These are phyloP conservation scores for Brassica nigra DNA, from an alignment of 345 rosid species.

Conservation along the genomic window DNA sequence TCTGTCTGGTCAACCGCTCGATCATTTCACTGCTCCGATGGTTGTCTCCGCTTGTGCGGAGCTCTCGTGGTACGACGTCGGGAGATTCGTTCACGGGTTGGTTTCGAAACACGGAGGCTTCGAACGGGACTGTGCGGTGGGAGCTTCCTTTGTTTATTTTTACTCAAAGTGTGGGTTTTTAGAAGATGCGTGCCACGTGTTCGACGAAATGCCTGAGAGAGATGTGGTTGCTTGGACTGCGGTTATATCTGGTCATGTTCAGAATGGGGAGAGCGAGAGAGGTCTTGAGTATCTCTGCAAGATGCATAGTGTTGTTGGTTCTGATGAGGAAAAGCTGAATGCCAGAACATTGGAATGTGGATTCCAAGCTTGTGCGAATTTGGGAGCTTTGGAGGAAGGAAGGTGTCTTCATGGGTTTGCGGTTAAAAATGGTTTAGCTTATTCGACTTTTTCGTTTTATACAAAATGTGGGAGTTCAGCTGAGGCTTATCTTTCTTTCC, in stretches of 20 bases:
- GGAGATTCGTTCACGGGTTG: constrained; percentile 54
- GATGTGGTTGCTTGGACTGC: constrained; percentile 76
- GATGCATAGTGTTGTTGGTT: constrained; percentile 49
- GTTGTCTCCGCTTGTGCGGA: constrained; percentile 68
- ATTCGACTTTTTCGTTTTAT: constrained; percentile 53
- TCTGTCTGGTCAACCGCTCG: constrained; percentile 35
- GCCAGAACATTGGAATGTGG: constrained; percentile 64
- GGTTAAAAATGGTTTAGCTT: constrained; percentile 54
- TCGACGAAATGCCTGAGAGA: constrained; percentile 62
- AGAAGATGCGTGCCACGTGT: constrained; percentile 48
- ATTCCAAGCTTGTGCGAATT: constrained; percentile 62
- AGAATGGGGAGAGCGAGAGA: constrained; percentile 58
- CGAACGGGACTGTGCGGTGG: constrained; percentile 46
- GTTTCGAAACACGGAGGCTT: constrained; percentile 53
- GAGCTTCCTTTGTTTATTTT: constrained; percentile 63
- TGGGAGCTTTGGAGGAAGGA: constrained; percentile 51
- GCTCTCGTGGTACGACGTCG: constrained; percentile 44
- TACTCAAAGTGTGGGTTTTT: constrained; percentile 53
- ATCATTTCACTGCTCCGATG: constrained; percentile 64
- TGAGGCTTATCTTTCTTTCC: constrained; percentile 54
- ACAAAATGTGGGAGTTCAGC: constrained; percentile 50
- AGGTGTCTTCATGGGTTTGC: constrained; percentile 61
- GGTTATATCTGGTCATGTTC: constrained; percentile 62
- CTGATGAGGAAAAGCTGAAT: constrained; percentile 52
- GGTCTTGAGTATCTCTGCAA: constrained; percentile 52